phyloP scores from a whole-genome alignment of 208 protist genomes.

The Acanthamoeba royreba region DNA sequence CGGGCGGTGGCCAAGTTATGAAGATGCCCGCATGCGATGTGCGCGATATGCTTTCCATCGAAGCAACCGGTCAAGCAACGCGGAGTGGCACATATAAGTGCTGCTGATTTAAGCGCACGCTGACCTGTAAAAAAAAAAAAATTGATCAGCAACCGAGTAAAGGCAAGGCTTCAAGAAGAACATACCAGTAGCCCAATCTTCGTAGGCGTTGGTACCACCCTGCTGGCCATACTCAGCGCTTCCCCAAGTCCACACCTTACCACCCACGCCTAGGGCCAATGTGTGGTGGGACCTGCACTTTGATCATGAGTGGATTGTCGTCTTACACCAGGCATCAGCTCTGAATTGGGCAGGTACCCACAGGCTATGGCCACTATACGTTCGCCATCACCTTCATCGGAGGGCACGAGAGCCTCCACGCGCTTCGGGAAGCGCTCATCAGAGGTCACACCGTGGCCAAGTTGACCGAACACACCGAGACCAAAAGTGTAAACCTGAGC shows the following conservation, averaged over 20 bases:
- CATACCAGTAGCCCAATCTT: neutral
- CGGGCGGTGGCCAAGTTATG: neutral
- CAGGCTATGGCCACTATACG: conserved; percentile 5
- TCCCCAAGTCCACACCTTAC: conserved; percentile 20
- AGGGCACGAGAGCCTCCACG: neutral
- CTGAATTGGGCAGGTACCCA: too few species aligned
- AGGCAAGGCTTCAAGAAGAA: too few species aligned
- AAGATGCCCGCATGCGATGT: neutral
- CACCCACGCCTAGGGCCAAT: neutral
- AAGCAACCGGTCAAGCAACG: neutral
- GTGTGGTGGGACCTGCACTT: conserved; percentile 22
- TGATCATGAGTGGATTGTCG: too few species aligned
- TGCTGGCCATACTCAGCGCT: conserved; percentile 26
- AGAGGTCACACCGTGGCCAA: neutral
- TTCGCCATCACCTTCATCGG: neutral
- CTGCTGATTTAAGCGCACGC: neutral
- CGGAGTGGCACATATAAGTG: neutral
- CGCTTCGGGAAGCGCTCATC: neutral
- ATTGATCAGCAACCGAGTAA: neutral
- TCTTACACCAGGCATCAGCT: too few species aligned
- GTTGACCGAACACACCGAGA: conserved; percentile 11
- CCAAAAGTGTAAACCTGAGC: neutral
- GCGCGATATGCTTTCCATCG: neutral
- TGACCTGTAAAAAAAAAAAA: neutral
- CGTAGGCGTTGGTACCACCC: conserved; percentile 38